These are phyloP conservation scores for Galium porrigens DNA, from an alignment of 305 asterid genomes.

Conservation along the genomic window DNA sequence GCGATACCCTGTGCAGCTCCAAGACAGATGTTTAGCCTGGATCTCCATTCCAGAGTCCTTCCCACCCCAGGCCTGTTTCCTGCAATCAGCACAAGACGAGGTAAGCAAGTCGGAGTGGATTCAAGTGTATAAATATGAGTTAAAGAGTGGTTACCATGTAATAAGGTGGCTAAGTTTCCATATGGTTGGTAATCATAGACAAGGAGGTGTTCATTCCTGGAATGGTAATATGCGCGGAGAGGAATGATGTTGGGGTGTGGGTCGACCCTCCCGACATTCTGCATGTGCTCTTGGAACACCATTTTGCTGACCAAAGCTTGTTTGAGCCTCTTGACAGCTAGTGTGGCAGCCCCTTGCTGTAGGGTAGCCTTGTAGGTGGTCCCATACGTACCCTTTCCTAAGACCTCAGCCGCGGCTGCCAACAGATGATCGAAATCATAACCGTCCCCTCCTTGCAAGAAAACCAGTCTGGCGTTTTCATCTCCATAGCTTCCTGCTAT, in stretches of 20 bases:
- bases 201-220: conserved; percentile 64
- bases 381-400: conserved; percentile 67
- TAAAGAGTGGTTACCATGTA: conserved; percentile 29
- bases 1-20: conserved; percentile 71
- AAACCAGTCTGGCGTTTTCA: conserved; percentile 46
- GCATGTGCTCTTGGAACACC: conserved; percentile 69
- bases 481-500: conserved; percentile 9
- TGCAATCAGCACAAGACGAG: conserved; percentile 18
- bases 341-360: conserved; percentile 47
- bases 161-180: conserved; percentile 47
- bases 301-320: conserved; percentile 42
- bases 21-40: conserved; percentile 42
- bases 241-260: conserved; percentile 49
- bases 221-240: conserved; percentile 56
- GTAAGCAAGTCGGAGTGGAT: not conserved
- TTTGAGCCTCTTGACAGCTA: conserved; percentile 63
- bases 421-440: conserved; percentile 46
- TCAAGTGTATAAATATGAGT: too few relatives aligned
- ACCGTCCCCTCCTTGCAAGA: conserved; percentile 34
- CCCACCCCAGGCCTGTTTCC: conserved; percentile 40
- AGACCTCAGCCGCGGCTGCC: conserved; percentile 74
- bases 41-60: conserved; percentile 49
- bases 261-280: conserved; percentile 31
- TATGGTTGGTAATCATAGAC: conserved; percentile 36
- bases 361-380: conserved; percentile 56